phyloP scores from a whole-genome alignment of 2,329 filamentous ascomycete species.

The Penicillium sp. region DNA sequence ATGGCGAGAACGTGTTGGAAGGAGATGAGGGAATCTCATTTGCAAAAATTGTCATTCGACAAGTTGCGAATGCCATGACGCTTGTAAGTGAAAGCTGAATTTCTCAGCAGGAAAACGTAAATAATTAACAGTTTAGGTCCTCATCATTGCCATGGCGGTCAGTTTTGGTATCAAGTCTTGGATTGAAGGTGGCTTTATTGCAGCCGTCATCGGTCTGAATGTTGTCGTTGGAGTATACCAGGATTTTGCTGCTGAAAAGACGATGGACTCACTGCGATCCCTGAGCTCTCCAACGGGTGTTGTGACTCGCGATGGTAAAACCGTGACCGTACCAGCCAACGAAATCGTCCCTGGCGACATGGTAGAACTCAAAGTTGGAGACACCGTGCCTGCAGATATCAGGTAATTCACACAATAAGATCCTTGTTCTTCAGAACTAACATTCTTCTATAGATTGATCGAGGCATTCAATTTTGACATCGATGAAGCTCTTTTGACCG shows the following conservation, averaged over 20 bases:
- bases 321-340: conserved; percentile 50
- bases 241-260: conserved; percentile 59
- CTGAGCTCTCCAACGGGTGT: conserved; percentile 56
- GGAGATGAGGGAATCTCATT: conserved; percentile 62
- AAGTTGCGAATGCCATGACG: conserved; percentile 66
- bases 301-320: conserved; percentile 56
- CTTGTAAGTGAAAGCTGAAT: conserved; percentile 44
- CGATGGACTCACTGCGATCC: conserved; percentile 55
- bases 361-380: conserved; percentile 53
- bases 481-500: conserved; percentile 63
- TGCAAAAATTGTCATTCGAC: conserved; percentile 63
- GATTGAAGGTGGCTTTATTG: conserved; percentile 58
- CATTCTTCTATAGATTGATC: conserved; percentile 45
- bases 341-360: conserved; percentile 63
- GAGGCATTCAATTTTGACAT: conserved; percentile 69
- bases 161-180: conserved; percentile 55
- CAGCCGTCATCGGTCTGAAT: conserved; percentile 56
- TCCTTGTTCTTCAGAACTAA: not conserved
- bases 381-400: conserved; percentile 59
- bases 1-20: conserved; percentile 62
- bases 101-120: not conserved
- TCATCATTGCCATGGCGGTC: conserved; percentile 69
- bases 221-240: conserved; percentile 58
- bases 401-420: conserved; percentile 37
- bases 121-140: conserved; percentile 51